These are phyloP conservation scores for Talaromyces sp. DNA, from an alignment of 2,329 filamentous ascomycete genomes.

Conservation along the genomic window DNA sequence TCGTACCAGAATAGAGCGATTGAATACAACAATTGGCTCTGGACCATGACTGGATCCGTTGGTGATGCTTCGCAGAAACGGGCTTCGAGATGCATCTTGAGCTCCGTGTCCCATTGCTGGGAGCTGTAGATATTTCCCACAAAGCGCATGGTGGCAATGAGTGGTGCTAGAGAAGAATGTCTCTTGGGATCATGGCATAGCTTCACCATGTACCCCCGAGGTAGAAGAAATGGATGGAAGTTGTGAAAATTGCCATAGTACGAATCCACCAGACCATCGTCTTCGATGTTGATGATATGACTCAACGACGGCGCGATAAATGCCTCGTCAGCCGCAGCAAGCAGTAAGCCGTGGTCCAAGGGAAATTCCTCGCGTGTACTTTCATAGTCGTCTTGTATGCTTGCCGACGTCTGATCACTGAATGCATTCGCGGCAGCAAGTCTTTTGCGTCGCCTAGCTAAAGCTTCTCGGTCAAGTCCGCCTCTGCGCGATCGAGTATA, in stretches of 20 bases:
- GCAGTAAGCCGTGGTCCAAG: not conserved
- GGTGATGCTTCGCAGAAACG: constrained; percentile 15
- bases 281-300: constrained; percentile 17
- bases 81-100: constrained; percentile 21
- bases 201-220: constrained; percentile 21
- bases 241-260: constrained; percentile 34
- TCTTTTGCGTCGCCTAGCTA: constrained; percentile 24
- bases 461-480: constrained; percentile 20
- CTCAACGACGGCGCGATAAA: not conserved
- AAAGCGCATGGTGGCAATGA: constrained; percentile 29
- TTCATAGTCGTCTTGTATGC: not conserved
- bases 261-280: constrained; percentile 23
- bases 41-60: constrained; percentile 25
- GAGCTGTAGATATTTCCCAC: constrained; percentile 28
- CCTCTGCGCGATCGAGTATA: constrained; percentile 51
- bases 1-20: constrained; percentile 28
- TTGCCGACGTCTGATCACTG: not conserved
- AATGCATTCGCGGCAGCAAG: constrained; percentile 8
- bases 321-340: not conserved
- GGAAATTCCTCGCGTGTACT: not conserved
- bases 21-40: constrained; percentile 28
- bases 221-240: constrained; percentile 30
- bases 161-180: constrained; percentile 21
- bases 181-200: constrained; percentile 9
- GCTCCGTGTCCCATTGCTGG: constrained; percentile 21